phyloP scores from a whole-genome alignment of 208 protist species.

The Histomonas meleagridis region DNA sequence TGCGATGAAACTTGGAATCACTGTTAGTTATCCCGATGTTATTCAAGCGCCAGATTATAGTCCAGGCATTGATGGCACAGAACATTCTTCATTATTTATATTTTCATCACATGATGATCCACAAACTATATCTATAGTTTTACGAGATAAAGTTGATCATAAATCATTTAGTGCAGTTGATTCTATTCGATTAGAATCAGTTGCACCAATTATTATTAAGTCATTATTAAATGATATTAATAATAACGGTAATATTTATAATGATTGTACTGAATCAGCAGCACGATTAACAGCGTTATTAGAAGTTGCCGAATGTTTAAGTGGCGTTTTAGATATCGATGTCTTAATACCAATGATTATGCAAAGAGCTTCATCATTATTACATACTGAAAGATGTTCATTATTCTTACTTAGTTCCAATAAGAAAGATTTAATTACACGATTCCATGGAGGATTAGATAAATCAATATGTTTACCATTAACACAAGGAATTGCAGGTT shows the following conservation, averaged over 20 bases:
- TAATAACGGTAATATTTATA: too few species aligned
- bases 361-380: neutral
- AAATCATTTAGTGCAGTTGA: neutral
- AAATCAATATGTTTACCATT: slow-evolving; percentile 27
- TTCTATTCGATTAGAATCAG: neutral
- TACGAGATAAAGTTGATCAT: neutral
- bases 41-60: neutral
- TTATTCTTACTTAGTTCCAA: neutral
- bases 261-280: too few species aligned
- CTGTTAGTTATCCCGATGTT: neutral
- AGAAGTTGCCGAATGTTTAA: neutral
- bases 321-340: neutral
- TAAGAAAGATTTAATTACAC: neutral
- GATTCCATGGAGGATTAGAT: neutral
- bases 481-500: slow-evolving; percentile 39
- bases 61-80: neutral
- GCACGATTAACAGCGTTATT: neutral
- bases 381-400: neutral
- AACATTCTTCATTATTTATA: neutral
- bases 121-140: neutral
- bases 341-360: neutral
- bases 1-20: too few species aligned
- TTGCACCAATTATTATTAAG: neutral
- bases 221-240: neutral
- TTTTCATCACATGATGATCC: neutral